Conservation (phyloP, 2,329 filamentous ascomycete species). For the Mycosphaerelloides madeirae region DNA sequence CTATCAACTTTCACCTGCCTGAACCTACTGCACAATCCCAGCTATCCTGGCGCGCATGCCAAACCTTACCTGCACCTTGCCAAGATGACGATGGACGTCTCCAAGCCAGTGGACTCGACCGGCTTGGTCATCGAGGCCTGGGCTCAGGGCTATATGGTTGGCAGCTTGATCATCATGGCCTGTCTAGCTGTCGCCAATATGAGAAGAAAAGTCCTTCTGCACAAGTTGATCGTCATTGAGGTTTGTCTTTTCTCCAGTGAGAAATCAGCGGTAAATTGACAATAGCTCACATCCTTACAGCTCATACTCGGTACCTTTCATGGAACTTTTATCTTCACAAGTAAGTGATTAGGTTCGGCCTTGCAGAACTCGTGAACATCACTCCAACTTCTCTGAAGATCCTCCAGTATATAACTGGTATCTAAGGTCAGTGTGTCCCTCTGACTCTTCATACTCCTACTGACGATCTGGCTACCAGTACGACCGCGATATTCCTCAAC, state of each 20-base stretch:
- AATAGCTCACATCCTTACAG: constrained; percentile 12
- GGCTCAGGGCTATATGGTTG: constrained; percentile 32
- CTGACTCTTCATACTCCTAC: not conserved
- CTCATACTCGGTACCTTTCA: constrained; percentile 44
- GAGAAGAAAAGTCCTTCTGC: constrained; percentile 43
- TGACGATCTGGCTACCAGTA: constrained; percentile 31
- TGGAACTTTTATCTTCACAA: constrained; percentile 55
- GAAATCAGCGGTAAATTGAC: too few relatives aligned
- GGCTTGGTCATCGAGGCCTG: constrained; percentile 30
- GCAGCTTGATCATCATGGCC: constrained; percentile 44
- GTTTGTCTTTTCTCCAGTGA: constrained; percentile 29
- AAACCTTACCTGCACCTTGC: not conserved
- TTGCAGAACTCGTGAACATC: not conserved
- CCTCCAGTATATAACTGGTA: constrained; percentile 59
- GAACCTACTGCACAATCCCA: not conserved
- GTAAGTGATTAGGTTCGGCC: constrained; percentile 10
- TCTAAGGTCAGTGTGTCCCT: constrained; percentile 32
- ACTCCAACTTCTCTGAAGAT: constrained; percentile 21
- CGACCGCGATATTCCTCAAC: constrained; percentile 57
- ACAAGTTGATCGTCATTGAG: constrained; percentile 49
- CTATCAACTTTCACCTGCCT: not conserved
- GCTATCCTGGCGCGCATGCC: not conserved
- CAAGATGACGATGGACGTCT: constrained; percentile 23
- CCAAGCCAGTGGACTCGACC: constrained; percentile 22
- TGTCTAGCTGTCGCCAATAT: constrained; percentile 48